A percentile compares a stretch with the other conserved stretches of the same genome.
Evolutionary conservation across 768 basidiomycete genomes (phyloP).

Genomic region (Kwoniella dendrophila): DNA sequence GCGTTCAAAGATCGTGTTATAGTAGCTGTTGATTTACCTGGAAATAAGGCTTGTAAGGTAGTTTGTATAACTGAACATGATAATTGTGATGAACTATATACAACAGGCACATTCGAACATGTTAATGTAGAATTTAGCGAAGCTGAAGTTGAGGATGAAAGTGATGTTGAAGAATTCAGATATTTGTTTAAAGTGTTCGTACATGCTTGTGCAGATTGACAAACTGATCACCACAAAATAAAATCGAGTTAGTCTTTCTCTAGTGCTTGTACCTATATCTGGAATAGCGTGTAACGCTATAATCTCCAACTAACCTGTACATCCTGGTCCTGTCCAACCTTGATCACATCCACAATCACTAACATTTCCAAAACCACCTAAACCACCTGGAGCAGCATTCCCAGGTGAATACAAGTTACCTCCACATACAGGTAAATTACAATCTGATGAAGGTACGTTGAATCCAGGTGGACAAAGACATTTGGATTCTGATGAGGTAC

Average conservation of each 20-base stretch:
- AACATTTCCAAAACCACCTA: constrained; percentile 64
- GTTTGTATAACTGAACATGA: constrained; percentile 83
- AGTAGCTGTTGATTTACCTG: constrained; percentile 70
- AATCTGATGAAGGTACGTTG: constrained; percentile 36
- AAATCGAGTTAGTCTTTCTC: no score
- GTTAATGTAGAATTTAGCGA: constrained; percentile 66
- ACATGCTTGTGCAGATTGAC: constrained; percentile 69
- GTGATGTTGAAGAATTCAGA: constrained; percentile 57
- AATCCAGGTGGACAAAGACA: constrained; percentile 84
- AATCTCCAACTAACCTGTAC: constrained; percentile 42
- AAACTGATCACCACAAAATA: no score
- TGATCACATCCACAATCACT: constrained; percentile 70
- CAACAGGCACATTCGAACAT: constrained; percentile 70
- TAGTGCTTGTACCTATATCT: neutral
- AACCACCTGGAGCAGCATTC: constrained; percentile 62
- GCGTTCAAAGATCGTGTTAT: constrained; percentile 76
- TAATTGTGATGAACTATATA: constrained; percentile 79
- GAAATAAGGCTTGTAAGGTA: constrained; percentile 75
- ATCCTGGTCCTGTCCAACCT: constrained; percentile 70
- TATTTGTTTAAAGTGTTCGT: constrained; percentile 60
- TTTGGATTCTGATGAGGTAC: constrained; percentile 60
- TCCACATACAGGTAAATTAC: constrained; percentile 66
- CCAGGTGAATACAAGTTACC: constrained; percentile 68
- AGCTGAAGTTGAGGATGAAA: constrained; percentile 15
- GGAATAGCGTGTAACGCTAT: no score